Base-by-base conservation (phyloP, 2,329 filamentous ascomycete genomes). In the Blastomyces gilchristii region DNA sequence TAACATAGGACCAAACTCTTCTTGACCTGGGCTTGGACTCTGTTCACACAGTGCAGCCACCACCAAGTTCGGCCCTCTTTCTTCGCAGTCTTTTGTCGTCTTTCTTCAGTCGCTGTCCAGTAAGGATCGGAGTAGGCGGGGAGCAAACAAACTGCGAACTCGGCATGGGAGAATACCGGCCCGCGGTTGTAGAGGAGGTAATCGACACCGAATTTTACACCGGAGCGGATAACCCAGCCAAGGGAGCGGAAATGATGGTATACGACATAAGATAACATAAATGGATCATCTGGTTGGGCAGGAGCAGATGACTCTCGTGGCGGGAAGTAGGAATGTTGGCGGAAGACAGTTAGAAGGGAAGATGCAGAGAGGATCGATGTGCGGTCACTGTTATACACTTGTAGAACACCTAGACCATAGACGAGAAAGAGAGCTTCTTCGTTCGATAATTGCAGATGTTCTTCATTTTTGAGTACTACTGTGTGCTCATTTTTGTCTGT, bases 231-330 rank as follows among this genome's bases (percentile, higher is more conserved):
- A 0, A 97, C 90, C 93, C 94, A 99, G 31, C 94, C 94, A 0
- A 97, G 81, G 0, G 91, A 96, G 47, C 94, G 88, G 77, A 96
- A 99, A 73, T 99, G 93, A 72, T 99, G 94, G 74, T 96, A 99
- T 22, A 90, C 90, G 14, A 86, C 86, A 71, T 97, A 99, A 63
- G 90, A 87, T 0, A 96, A 74, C 25, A 97, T 78, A 74, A 99
- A 99, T 0, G 85, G 83, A 70, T 96, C 90, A 73, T 96, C 91
- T 0, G 91, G 85, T 18, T 82, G 80, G 2, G 91, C 79, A 12
- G 75, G 71, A 8, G 72, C 70, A 25, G 70, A 72, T 16, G 70
- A 53, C 16, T 69, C 72, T 12, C 79, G 78, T 9, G 87, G 81
- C 8, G 89, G 88, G 61, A 88, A 89, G 69, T 86, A 86, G 0